Evolutionary conservation across 352 stramenopile species (phyloP).

Genomic region (Thraustochytrium sp.): DNA sequence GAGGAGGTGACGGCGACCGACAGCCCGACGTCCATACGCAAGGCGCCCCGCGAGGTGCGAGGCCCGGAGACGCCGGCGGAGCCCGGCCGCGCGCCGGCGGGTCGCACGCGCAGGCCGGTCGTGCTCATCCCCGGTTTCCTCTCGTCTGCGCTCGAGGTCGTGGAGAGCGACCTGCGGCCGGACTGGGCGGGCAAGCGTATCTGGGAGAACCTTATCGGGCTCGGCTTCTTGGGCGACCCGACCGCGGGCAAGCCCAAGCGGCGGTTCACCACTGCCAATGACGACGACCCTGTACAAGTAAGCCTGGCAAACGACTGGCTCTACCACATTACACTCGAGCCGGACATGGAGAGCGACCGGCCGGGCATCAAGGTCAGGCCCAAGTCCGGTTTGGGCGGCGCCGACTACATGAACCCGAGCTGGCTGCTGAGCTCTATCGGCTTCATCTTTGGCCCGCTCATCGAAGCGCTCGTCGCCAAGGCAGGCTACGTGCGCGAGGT

Average conservation of each 20-base stretch:
- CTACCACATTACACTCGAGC: slow-evolving; percentile 47
- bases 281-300: too few species aligned
- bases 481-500: background rate
- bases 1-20: too few species aligned
- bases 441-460: slow-evolving; percentile 53
- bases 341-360: slow-evolving; percentile 50
- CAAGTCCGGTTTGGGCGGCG: slow-evolving; percentile 48
- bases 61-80: too few species aligned
- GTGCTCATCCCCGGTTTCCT: too few species aligned
- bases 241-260: too few species aligned
- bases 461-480: slow-evolving; percentile 48
- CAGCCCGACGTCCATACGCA: too few species aligned
- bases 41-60: too few species aligned
- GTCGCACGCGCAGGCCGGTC: too few species aligned
- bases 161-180: background rate
- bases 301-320: slow-evolving; percentile 50
- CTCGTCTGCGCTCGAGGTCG: background rate
- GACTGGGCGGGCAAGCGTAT: background rate
- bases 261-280: too few species aligned
- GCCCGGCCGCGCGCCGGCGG: too few species aligned
- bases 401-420: slow-evolving; percentile 50
- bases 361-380: slow-evolving; percentile 50
- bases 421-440: background rate
- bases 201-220: too few species aligned
- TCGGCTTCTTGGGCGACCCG: background rate